Base-by-base conservation (phyloP, 2,329 filamentous ascomycete species). In the Talaromyces marneffei region DNA sequence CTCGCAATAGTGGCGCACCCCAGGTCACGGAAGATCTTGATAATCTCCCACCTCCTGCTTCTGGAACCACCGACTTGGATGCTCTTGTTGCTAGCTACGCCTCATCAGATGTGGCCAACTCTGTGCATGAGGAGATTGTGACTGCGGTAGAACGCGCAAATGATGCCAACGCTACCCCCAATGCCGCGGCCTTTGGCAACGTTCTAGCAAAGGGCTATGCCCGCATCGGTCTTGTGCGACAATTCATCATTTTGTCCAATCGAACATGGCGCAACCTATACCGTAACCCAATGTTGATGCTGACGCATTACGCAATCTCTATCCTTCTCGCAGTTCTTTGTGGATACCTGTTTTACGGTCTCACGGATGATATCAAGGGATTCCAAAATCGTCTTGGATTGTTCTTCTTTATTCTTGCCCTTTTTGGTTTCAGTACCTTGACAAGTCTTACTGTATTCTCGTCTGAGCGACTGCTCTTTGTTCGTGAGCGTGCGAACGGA, bases 211-310 rank as follows among this genome's bases (percentile, higher is more conserved):
- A 86, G 71, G 89, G 91, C 18, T 97, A 95, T 75, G 85, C 86
- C 61, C 90, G 94, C 62, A 83, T 97, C 61, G 87, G 93, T 52
- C 87, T 92, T 66, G 69, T 83, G 8, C 83, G 88, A 46, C 94
- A 99, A 74, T 97, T 99, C 75, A 71, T 87, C 59, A 97, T 99
- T 67, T 81, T 99, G 12, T 96, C 93, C 0, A 84, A 87, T 69
- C 86, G 94, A 50, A 99, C 94, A 0, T 99, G 93, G 93, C 92
- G 90, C 71, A 99, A 99, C 71, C 82, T 99, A 6, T 97, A 99
- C 79, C 87, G 94, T 61, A 97, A 99, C 74, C 94, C 94, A 1
- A 92, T 97, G 85, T 80, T 99, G 63, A 99, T 99, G 94, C 84
- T 99, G 62, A 97, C 92, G 0, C 94, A 99, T 77, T 99, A 97